Base-by-base conservation (phyloP, 2,329 filamentous ascomycete genomes). In the Bertia moriformis region DNA sequence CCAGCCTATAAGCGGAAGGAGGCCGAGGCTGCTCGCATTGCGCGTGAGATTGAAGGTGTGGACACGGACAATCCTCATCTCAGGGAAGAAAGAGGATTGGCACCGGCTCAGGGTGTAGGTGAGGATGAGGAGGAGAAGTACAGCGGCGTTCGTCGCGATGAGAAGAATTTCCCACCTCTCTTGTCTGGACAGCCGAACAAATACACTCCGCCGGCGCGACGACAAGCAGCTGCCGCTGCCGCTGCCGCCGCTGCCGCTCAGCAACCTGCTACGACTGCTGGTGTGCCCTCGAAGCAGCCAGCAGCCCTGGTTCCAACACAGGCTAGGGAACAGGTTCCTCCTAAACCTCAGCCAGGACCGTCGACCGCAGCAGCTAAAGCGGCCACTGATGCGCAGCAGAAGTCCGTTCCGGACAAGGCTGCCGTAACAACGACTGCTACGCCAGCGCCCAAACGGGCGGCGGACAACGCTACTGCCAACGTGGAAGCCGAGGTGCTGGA, bases 71-170 rank as follows among this genome's bases (percentile, higher is more conserved):
- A 77, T 48, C 52, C 65, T 4, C 77, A 81, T 48, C 58, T 80
- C 39, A 67, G 69, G 10, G 77, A 81, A 53, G 76, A 81, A 54
- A 65, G 74, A 49, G 69, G 70, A 35, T 59, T 69, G 19, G 75
- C 60, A 5, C 50, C 59, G 17, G 57, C 63, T 17, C 62, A 69
- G 29, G 73, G 72, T 44, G 67, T 62, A 39, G 69, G 64, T n/a
- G 58, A 68, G 12, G 73, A 80, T 43, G 77, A 82, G 52, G 77
- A 82, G 57, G 73, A 77, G 45, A 78, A 75, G 58, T 81, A 80
- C 55, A 80, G 75, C 47, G 76, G 76, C 48, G 77, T 82, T 27
- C 67, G 67, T 41, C 67, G 77, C 75, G 74, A 80, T 51, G 75
- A 80, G 45, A 80, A 80, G 45, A 68, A 72, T 42, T 63, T 65